Conservation (phyloP, 2,329 filamentous ascomycete genomes). For the Colletotrichum phormii region DNA sequence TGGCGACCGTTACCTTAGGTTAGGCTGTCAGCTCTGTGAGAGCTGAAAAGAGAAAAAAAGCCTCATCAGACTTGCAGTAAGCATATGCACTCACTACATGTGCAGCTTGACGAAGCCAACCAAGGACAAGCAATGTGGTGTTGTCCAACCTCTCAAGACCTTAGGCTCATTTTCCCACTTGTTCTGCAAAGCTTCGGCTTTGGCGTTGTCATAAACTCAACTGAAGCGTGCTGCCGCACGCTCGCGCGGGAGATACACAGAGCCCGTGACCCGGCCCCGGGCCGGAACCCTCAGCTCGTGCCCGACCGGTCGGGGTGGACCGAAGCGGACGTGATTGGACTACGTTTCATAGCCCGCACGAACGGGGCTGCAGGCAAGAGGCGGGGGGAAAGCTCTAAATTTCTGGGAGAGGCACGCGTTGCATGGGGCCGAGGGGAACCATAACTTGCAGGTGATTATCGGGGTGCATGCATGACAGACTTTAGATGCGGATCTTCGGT, state of each 20-base stretch:
- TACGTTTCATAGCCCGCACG: background rate
- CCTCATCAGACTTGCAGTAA: background rate
- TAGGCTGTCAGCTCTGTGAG: constrained; percentile 3
- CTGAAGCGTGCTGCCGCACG: constrained; percentile 24
- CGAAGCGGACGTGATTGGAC: constrained; percentile 1
- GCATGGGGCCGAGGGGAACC: constrained; percentile 9
- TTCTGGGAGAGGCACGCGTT: background rate
- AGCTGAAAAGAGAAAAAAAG: constrained; percentile 1
- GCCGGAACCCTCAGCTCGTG: background rate
- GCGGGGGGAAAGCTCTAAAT: constrained; percentile 2
- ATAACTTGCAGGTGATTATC: constrained; percentile 8
- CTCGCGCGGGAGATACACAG: background rate
- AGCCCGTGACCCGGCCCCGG: constrained; percentile 9
- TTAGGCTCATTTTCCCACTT: background rate
- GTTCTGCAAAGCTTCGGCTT: too few relatives aligned
- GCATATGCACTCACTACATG: background rate
- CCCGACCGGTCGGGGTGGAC: background rate
- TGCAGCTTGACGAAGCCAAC: constrained; percentile 12
- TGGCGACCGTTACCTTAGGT: background rate
- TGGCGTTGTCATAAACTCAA: background rate
- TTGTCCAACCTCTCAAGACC: background rate
- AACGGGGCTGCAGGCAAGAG: constrained; percentile 18
- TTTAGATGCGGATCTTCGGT: background rate
- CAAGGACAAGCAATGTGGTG: background rate
- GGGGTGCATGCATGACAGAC: constrained; percentile 13